Evolutionary conservation across 306 rosid genomes (phyloP), one percentile per base, ranked within the genome.

Genomic region (Datisca glomerata): DNA sequence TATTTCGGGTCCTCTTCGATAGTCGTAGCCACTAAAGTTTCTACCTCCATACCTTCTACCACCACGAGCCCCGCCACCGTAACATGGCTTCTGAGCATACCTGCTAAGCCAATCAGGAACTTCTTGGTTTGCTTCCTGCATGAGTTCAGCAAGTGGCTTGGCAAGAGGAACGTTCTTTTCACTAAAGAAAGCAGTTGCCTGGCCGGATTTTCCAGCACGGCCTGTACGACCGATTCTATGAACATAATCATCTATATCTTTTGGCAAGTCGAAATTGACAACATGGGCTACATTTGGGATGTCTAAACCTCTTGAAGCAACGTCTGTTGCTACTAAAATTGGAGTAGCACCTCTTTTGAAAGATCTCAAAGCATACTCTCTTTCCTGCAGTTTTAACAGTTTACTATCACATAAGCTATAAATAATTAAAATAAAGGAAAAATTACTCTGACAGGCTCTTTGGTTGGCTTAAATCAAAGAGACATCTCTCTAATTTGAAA

Each of bases 171-270:
- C 43, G 36, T 69, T 69, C 51, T 58, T 59, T 13, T 54, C 59
- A 38, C 40, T 43, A 40, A 69, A 63, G 51, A 69, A 69, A 9
- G 75, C 75, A 48, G 75, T 69, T 14, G 70, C 70, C 20, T 63
- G 51, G 23, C 71, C 70, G 15, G 63, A 63, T 19, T 63, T 69
- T 29, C 75, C 67, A 43, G 75, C 75, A 32, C 75, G 71, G 18
- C 75, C 75, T 0, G 75, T 69, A 8, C 75, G 29, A 13, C 70
- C 71, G 28, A 69, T 69, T 55, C 70, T 38, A 29, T 69, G 71
- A 34, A 69, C 75, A 9, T 63, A 63, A 50, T 63, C 66, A 34
- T 69, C 75, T 22, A 69, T 69, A 42, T 48, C 53, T 21, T 60
- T 63, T 17, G 75, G 75, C 37, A 69, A 45, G 44, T 69, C 75